Base-by-base conservation (phyloP, 1,139 yeast genomes). In the Candida tropicalis region DNA sequence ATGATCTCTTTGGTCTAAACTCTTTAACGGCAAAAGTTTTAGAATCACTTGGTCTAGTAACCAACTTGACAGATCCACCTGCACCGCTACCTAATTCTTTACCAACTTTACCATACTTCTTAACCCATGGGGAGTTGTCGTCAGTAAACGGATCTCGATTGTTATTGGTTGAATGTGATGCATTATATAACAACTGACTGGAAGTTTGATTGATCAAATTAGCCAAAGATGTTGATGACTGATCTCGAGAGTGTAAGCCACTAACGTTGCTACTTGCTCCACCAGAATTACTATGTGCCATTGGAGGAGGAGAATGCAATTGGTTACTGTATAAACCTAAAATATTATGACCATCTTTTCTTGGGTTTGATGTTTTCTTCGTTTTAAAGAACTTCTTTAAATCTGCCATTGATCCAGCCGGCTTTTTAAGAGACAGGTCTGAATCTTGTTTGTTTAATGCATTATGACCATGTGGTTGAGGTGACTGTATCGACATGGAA, bases 1-100 rank as follows among this genome's bases (percentile, higher is more conserved):
- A 87, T 25, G 84, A 75, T 56, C 91, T 80, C 49, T 93, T 79
- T 6, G 96, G 86, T 51, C 99, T 75, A 60, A 95, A 95, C 64
- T 95, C 98, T 63, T 95, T 95, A 32, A 95, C 98, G 0, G 99
- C 99, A 70, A 93, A 93, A 1, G 95, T 82, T 45, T 86, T 84
- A 34, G 79, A 75, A 63, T 93, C 98, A 6, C 87, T 75, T 2
- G 93, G 82, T 50, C 98, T 79, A 43, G 81, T 83, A 57, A 95
- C 82, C 43, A 93, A 73, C 47, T 95, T 82, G 12, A 95, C 99
- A 1, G 95, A 86, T 4, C 99, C 99, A 38, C 99, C 99, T 3
- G 99, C 99, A 29, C 99, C 99, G 23, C 96, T 85, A 23, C 99
- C 99, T 53, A 95, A 71, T 48, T 87, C 84, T 52, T 88, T 87